These are phyloP conservation scores for Aspergillus viridinutans DNA, from an alignment of 2,329 filamentous ascomycete genomes.

Conservation along the genomic window DNA sequence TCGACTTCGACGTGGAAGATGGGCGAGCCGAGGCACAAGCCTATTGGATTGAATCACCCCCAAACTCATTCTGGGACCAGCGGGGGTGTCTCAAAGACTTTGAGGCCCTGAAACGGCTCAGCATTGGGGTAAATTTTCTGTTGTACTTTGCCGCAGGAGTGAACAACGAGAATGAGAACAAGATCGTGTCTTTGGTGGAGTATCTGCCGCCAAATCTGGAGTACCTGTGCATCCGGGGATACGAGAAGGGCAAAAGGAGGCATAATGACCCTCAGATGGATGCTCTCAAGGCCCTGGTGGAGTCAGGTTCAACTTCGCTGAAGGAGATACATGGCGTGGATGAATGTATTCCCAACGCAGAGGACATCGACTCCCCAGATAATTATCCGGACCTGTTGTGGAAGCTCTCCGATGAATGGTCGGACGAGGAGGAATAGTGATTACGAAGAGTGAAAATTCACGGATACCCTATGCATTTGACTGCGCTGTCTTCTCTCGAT, in stretches of 20 bases:
- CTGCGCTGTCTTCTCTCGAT: too few species aligned
- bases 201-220: conserved; percentile 13
- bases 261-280: conserved; percentile 9
- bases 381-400: conserved; percentile 1
- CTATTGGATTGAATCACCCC: background rate
- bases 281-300: conserved; percentile 2
- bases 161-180: background rate
- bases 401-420: background rate
- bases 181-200: background rate
- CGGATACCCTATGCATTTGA: too few species aligned
- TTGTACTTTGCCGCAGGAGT: conserved; percentile 13
- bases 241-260: conserved; percentile 6
- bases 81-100: conserved; percentile 16
- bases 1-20: too few species aligned
- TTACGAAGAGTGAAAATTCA: too few species aligned
- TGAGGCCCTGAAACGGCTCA: conserved; percentile 13
- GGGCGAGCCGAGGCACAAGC: background rate
- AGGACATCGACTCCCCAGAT: conserved; percentile 5
- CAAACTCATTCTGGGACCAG: conserved; percentile 1
- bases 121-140: conserved; percentile 12
- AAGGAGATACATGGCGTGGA: conserved; percentile 9
- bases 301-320: conserved; percentile 2
- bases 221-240: conserved; percentile 16
- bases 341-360: conserved; percentile 9
- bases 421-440: too few species aligned